Percentiles rank a stretch among this genome's conserved stretches.
phyloP scores from a whole-genome alignment of 2,329 filamentous ascomycete genomes.

The Gaeumannomyces sp. region DNA sequence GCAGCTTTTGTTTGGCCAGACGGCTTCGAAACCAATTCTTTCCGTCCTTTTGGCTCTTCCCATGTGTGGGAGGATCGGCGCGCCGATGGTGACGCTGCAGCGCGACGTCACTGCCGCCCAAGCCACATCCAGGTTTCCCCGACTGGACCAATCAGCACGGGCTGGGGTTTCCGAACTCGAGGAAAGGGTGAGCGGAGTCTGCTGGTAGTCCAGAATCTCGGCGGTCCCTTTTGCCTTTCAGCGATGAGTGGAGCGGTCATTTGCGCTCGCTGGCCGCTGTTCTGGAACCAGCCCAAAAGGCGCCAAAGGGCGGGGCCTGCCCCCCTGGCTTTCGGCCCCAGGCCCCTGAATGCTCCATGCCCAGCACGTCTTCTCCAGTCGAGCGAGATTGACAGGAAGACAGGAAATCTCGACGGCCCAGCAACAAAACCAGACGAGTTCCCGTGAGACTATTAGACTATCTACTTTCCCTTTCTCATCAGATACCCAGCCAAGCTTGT shows the following conservation, averaged over 20 bases:
- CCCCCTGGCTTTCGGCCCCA: neutral
- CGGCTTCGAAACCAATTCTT: neutral
- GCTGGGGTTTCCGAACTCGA: neutral
- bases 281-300: neutral
- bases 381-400: neutral
- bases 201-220: neutral
- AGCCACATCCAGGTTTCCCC: neutral
- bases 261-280: neutral
- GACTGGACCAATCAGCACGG: neutral
- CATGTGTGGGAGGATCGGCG: neutral
- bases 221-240: neutral
- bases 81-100: neutral
- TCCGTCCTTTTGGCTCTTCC: neutral
- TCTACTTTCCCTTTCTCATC: neutral
- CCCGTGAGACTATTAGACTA: neutral
- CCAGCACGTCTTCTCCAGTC: neutral
- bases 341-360: neutral
- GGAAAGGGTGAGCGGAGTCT: neutral
- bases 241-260: neutral
- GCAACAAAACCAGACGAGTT: conserved; percentile 2
- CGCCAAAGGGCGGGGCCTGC: neutral
- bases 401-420: neutral
- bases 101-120: neutral
- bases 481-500: neutral
- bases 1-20: neutral